Evolutionary conservation across 176 grass and related monocot genomes (phyloP), one percentile per base, ranked within the genome.

Genomic region (Miscanthus lutarioriparius): DNA sequence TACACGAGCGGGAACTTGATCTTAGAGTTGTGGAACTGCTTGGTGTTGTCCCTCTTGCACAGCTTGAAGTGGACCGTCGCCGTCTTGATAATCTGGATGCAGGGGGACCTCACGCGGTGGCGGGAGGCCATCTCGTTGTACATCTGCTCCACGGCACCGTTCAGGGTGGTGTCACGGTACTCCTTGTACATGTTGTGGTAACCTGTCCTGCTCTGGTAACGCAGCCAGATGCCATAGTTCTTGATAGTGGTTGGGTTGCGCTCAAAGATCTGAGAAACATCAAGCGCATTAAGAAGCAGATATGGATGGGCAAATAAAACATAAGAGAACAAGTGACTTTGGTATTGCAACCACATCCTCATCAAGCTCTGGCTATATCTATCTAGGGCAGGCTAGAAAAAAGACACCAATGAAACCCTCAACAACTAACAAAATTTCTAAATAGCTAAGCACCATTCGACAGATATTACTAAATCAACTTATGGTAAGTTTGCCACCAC

Each of bases 121-220:
- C 96, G 89, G 6, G 96, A 99, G 0, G 93, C 96, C 93, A 99
- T 99, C 83, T 99, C 96, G 1, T 78, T 88, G 71, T 96, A 92
- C 96, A 99, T 96, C 75, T 99, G 96, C 66, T 92, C 93, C 2
- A 99, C 96, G 0, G 81, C 86, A 11, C 93, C 96, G 6, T 99
- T 99, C 2, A 99, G 75, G 51, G 96, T 92, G 10, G 93, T 99
- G 84, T 99, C 93, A 23, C 90, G 93, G 84, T 80, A 96, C 56
- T 99, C 96, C 91, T 96, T 99, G 86, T 99, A 96, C 96, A 99
- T 96, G 83, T 99, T 94, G 59, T 99, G 96, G 72, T 99, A 99
- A 7, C 96, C 96, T 0, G 93, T 99, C 43, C 93, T 86, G 81
- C 93, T 94, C 87, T 99, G 96, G 78, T 99, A 99, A 2, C 91